These are phyloP conservation scores for Alternaria sp. DNA, from an alignment of 2,329 filamentous ascomycete species.

Conservation along the genomic window DNA sequence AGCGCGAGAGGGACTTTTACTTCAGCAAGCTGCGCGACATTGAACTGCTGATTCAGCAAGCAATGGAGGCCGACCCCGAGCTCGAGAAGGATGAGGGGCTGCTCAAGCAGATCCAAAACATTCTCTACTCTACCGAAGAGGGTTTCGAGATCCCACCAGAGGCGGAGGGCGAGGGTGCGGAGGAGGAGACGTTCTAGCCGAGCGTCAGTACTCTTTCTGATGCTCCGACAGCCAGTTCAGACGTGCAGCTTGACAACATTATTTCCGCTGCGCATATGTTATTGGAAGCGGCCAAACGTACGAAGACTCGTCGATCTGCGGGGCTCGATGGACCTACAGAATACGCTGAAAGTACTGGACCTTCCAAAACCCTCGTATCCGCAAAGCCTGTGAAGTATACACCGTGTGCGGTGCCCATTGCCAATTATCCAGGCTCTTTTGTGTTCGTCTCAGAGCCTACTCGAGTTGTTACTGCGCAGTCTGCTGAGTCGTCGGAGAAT, in stretches of 20 bases:
- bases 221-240: slow-evolving; percentile 1
- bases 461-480: slow-evolving; percentile 53
- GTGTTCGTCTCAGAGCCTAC: not conserved
- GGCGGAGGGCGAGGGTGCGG: slow-evolving; percentile 73
- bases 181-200: slow-evolving; percentile 67
- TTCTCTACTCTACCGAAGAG: slow-evolving; percentile 92
- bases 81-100: slow-evolving; percentile 93
- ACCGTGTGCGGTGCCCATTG: not conserved
- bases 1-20: slow-evolving; percentile 98
- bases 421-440: not conserved
- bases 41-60: slow-evolving; percentile 90
- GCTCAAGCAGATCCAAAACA: slow-evolving; percentile 94
- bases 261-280: slow-evolving; percentile 9
- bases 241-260: not conserved
- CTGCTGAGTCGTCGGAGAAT: slow-evolving; percentile 32
- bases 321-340: not conserved
- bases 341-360: not conserved
- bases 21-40: slow-evolving; percentile 99
- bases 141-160: slow-evolving; percentile 87
- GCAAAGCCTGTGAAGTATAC: not conserved
- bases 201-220: not conserved
- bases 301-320: not conserved
- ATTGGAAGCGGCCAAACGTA: slow-evolving; percentile 1
- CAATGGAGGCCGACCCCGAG: slow-evolving; percentile 89
- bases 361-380: not conserved